These are phyloP conservation scores for Leccinum subrobustum DNA, from an alignment of 1,284 basidiomycete species.

Conservation along the genomic window DNA sequence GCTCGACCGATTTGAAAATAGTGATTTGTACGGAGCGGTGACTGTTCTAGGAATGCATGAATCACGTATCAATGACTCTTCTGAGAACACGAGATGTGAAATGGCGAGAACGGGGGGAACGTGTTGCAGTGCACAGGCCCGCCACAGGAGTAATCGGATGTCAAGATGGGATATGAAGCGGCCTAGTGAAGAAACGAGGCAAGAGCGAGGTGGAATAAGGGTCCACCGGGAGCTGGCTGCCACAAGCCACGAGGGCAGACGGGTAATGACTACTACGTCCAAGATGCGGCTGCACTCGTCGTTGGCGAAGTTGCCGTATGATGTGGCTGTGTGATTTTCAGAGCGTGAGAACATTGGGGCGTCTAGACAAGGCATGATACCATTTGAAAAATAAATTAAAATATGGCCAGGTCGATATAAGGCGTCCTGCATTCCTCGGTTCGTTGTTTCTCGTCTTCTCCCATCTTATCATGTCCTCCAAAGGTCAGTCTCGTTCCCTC, in stretches of 20 bases:
- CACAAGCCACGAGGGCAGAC: not conserved
- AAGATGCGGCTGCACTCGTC: not conserved
- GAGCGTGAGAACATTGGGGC: constrained; percentile 32
- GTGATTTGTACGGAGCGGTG: constrained; percentile 1
- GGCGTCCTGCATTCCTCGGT: not conserved
- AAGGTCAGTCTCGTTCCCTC: constrained; percentile 36
- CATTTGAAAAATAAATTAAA: constrained; percentile 24
- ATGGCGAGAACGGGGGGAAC: constrained; percentile 6
- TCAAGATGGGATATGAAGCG: constrained; percentile 16
- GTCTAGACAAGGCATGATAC: constrained; percentile 28
- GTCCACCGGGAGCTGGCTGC: not conserved
- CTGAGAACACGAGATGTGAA: not conserved
- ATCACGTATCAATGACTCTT: not conserved
- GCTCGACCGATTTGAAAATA: not conserved
- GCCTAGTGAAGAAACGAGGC: constrained; percentile 8
- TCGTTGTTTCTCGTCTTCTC: constrained; percentile 1
- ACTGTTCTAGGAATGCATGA: constrained; percentile 1
- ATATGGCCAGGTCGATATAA: constrained; percentile 22
- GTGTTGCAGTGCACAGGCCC: constrained; percentile 6
- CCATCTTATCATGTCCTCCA: constrained; percentile 51
- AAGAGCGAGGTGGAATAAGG: constrained; percentile 18
- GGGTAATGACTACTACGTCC: not conserved
- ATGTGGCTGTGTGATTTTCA: constrained; percentile 33
- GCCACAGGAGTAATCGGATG: constrained; percentile 9
- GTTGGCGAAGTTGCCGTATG: not conserved